A percentile compares a stretch with the other conserved stretches of the same genome.
These are phyloP conservation scores for Auriscalpium vulgare DNA, from an alignment of 768 basidiomycete genomes.

Conservation along the genomic window DNA sequence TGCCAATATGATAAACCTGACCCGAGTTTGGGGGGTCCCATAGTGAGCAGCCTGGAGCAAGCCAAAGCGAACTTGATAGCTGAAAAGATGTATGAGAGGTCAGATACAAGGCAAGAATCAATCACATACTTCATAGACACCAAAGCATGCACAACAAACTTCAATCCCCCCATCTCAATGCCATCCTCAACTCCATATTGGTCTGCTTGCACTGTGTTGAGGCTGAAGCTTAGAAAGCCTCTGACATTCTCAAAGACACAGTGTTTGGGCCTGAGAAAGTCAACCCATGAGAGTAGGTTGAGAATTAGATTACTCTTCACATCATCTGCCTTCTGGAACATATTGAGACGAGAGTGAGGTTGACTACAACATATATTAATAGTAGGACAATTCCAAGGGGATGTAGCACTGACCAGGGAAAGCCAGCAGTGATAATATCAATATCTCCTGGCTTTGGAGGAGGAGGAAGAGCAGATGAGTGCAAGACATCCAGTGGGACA, in stretches of 20 bases:
- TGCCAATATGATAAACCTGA: conserved; percentile 43
- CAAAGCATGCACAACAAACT: conserved; percentile 53
- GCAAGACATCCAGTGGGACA: conserved; percentile 33
- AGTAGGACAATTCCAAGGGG: neutral
- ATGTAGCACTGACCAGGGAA: conserved; percentile 53
- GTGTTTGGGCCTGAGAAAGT: conserved; percentile 32
- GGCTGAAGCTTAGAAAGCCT: conserved; percentile 34
- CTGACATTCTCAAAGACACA: conserved; percentile 44
- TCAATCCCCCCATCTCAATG: conserved; percentile 66
- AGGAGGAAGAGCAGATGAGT: conserved; percentile 29
- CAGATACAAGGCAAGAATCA: neutral
- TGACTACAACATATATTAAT: conserved; percentile 38
- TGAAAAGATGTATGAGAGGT: conserved; percentile 12
- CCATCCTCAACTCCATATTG: conserved; percentile 49
- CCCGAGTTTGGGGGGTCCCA: conserved; percentile 36
- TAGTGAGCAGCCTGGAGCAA: conserved; percentile 42
- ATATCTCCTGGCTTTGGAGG: conserved; percentile 46
- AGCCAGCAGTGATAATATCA: conserved; percentile 59
- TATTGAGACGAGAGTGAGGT: conserved; percentile 66
- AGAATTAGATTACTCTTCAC: conserved; percentile 62
- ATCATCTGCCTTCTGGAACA: conserved; percentile 61
- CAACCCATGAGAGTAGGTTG: conserved; percentile 40
- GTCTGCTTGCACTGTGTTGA: conserved; percentile 29
- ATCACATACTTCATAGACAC: conserved; percentile 53
- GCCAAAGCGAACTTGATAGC: conserved; percentile 36